Base-by-base conservation (phyloP, 371 early-diverging fungal species). In the Lichtheimia hyalospora region DNA sequence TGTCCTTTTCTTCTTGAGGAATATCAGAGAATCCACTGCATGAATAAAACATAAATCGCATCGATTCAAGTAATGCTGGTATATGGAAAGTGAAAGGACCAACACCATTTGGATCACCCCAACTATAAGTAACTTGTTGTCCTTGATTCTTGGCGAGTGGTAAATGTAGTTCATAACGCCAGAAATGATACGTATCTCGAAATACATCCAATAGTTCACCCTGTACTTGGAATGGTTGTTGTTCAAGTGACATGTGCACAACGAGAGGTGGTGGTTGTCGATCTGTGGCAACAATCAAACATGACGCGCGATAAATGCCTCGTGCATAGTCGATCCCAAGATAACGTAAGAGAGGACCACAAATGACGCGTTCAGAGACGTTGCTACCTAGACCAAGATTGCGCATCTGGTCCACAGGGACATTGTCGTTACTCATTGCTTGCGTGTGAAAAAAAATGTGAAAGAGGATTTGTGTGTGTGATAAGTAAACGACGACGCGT, bases 1-100 rank as follows among this genome's bases (percentile, higher is more conserved):
- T 68, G 14, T 66, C 69, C 49, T 68, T 70, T 0, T 64, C 27
- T 49, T 79, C 77, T n/a, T 70, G 63, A 7, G 84, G 76, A 39
- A 83, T 77, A 54, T 81, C 75, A 14, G 86, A 85, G 67, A 88
- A 88, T 5, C 90, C 91, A 62, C 83, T 89, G 66, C 91, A 92
- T 15, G 84, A 82, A 69, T 77, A 78, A 66, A 88, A 91, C 57
- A 74, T 70, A 63, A 76, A 82, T 5, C 80, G 70, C 82, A 81
- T 84, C 1, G 70, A 64, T 41, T 77, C 60, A 27, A 76, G 57
- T 5, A 62, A 55, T 5, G 75, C 74, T 13, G 68, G 79, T n/a
- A 75, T 52, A 51, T 70, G 71, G 51, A 76, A 84, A 5, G 52
- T 51, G 27, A 58, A 69, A 4, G 68, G 52, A 13, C 39, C 16